phyloP scores from a whole-genome alignment of 192 early-diverging fungal genomes.

The Coemansia biformis region DNA sequence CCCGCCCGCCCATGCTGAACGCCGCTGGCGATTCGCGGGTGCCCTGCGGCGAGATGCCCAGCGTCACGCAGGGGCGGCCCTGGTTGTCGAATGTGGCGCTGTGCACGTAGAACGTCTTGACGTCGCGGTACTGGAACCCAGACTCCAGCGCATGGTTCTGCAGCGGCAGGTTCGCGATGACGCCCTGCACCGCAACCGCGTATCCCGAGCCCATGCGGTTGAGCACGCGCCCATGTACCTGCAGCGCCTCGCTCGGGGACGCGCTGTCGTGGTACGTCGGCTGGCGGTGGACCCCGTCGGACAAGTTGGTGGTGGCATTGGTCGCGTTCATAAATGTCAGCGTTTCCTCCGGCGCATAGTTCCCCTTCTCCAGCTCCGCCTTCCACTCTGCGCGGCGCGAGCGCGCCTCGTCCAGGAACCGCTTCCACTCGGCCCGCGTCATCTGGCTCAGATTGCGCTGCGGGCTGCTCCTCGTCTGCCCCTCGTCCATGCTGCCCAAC shows the following conservation, averaged over 20 bases:
- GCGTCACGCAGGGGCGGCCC: constrained; percentile 32
- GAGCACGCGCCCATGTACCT: constrained; percentile 63
- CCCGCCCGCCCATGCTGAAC: constrained; percentile 4
- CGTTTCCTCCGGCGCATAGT: constrained; percentile 30
- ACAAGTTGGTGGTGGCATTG: constrained; percentile 12
- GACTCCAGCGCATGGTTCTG: constrained; percentile 20
- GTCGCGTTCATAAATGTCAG: constrained; percentile 43
- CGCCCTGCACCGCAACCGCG: constrained; percentile 62
- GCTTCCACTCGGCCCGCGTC: constrained; percentile 57
- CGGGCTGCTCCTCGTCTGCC: constrained; percentile 4
- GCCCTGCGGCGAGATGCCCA: constrained; percentile 23
- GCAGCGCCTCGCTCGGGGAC: constrained; percentile 29
- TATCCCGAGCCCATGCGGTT: constrained; percentile 43
- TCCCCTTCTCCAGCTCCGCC: constrained; percentile 40
- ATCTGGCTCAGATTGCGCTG: constrained; percentile 55
- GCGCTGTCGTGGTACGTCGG: constrained; percentile 55
- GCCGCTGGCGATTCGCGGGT: constrained; percentile 5
- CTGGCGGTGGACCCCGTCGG: constrained; percentile 45
- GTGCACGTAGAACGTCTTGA: constrained; percentile 60
- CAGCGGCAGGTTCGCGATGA: constrained; percentile 52
- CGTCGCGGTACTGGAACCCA: constrained; percentile 44
- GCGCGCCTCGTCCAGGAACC: constrained; percentile 54
- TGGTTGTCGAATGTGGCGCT: constrained; percentile 48
- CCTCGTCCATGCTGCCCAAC: too few relatives aligned
- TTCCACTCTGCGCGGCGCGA: constrained; percentile 54